Evolutionary conservation across 495 filamentous ascomycete species (phyloP).

Genomic region (Podospora conica): DNA sequence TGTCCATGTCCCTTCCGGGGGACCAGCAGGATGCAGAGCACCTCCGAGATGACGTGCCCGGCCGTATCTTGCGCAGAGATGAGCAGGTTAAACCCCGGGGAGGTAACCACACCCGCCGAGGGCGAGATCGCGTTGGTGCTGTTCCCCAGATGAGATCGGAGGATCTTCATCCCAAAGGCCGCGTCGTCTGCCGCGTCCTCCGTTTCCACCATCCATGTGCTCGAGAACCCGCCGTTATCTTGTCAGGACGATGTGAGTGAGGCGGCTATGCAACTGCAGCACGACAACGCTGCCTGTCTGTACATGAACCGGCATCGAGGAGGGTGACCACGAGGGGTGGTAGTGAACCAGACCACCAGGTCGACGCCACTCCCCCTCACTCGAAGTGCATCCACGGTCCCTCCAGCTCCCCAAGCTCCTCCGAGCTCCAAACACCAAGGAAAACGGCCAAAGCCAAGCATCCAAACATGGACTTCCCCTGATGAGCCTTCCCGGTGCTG

Average conservation of each 20-base stretch:
- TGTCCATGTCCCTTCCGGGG: conserved; percentile 20
- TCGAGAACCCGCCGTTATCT: background rate
- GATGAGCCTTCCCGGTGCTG: background rate
- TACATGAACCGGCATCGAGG: background rate
- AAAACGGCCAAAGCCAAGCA: background rate
- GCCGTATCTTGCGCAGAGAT: background rate
- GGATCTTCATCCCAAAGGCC: background rate
- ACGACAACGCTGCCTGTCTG: background rate
- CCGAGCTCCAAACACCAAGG: background rate
- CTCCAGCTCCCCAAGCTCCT: background rate
- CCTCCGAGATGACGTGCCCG: conserved; percentile 1
- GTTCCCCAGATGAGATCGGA: background rate
- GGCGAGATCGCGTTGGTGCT: background rate
- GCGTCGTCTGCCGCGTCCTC: background rate
- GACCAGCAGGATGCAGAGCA: conserved; percentile 14
- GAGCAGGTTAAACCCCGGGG: background rate
- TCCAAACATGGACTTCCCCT: background rate
- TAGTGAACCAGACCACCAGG: background rate
- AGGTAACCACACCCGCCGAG: background rate
- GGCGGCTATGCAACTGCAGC: background rate
- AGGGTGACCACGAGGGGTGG: background rate
- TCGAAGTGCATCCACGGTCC: background rate
- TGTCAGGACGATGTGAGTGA: background rate
- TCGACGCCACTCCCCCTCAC: background rate
- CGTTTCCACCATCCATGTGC: background rate